Conservation (phyloP, 2,329 filamentous ascomycete species). For the Trichoderma sp. region DNA sequence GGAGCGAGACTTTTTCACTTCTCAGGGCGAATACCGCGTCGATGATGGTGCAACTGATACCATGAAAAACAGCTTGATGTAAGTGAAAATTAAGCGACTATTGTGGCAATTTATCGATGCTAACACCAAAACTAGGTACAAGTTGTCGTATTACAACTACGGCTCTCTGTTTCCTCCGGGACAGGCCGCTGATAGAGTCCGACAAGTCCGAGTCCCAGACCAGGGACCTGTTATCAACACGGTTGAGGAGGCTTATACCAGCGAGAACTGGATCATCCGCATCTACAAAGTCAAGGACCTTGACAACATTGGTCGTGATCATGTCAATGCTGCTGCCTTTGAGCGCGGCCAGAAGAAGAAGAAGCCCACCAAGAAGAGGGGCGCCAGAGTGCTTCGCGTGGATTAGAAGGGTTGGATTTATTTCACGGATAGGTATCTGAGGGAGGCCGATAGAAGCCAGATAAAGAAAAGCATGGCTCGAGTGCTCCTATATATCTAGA, state of each 20-base stretch:
- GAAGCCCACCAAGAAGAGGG: conserved; percentile 72
- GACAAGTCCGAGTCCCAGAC: conserved; percentile 77
- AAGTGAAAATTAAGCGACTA: conserved; percentile 50
- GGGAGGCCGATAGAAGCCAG: conserved; percentile 24
- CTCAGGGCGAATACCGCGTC: conserved; percentile 90
- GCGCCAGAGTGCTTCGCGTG: conserved; percentile 70
- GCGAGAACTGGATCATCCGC: conserved; percentile 99
- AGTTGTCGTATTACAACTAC: conserved; percentile 99
- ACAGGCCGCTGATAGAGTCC: conserved; percentile 88
- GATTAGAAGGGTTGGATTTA: conserved; percentile 56
- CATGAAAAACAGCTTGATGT: conserved; percentile 99
- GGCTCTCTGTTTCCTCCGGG: conserved; percentile 87
- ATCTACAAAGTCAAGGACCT: conserved; percentile 99
- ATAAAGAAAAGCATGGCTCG: conserved; percentile 33
- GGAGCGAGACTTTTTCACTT: conserved; percentile 94
- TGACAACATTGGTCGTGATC: conserved; percentile 92
- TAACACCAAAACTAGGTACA: conserved; percentile 73
- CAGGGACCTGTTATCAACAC: conserved; percentile 84
- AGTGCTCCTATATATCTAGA: conserved; percentile 37
- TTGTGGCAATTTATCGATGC: conserved; percentile 18
- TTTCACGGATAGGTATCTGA: conserved; percentile 20
- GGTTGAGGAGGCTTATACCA: conserved; percentile 95
- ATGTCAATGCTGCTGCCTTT: conserved; percentile 69
- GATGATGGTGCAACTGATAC: conserved; percentile 91
- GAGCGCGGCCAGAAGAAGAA: conserved; percentile 84